Conservation (phyloP, 805 yeast species). For the Candida piceae region DNA sequence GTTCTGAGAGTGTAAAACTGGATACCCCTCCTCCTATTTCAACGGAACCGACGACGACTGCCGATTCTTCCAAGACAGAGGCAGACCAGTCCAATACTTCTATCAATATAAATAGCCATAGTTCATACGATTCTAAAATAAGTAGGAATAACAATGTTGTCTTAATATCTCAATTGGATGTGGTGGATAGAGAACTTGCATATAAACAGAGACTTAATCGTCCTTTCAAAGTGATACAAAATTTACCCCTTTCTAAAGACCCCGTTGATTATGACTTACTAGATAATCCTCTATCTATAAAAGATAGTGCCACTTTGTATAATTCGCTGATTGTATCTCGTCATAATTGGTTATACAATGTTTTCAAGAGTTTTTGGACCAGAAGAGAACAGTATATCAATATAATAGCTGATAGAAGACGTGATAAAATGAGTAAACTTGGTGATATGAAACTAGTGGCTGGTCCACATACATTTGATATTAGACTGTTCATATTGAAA, state of each 20-base stretch:
- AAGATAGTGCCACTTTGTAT: constrained; percentile 69
- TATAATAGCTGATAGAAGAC: constrained; percentile 38
- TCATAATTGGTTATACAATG: constrained; percentile 55
- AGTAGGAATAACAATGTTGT: constrained; percentile 22
- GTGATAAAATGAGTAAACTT: constrained; percentile 86
- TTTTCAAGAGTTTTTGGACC: constrained; percentile 77
- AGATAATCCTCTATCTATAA: constrained; percentile 60
- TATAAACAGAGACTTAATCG: constrained; percentile 30
- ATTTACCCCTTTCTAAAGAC: constrained; percentile 61
- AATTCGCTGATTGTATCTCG: constrained; percentile 72
- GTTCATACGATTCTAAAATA: constrained; percentile 12
- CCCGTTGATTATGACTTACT: constrained; percentile 61
- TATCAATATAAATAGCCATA: neutral
- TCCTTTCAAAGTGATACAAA: constrained; percentile 64
- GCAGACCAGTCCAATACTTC: neutral
- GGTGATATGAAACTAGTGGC: constrained; percentile 67
- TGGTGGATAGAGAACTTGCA: constrained; percentile 26
- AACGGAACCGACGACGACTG: neutral
- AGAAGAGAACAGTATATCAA: constrained; percentile 43
- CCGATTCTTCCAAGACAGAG: neutral
- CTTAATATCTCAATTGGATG: constrained; percentile 27
- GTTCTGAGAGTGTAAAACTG: no score
- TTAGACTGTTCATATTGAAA: constrained; percentile 75
- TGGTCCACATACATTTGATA: constrained; percentile 82
- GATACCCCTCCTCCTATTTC: neutral